Evolutionary conservation across 78 protist species (phyloP), one percentile per base, ranked within the genome.

Genomic region (Dictyostelium purpureum): DNA sequence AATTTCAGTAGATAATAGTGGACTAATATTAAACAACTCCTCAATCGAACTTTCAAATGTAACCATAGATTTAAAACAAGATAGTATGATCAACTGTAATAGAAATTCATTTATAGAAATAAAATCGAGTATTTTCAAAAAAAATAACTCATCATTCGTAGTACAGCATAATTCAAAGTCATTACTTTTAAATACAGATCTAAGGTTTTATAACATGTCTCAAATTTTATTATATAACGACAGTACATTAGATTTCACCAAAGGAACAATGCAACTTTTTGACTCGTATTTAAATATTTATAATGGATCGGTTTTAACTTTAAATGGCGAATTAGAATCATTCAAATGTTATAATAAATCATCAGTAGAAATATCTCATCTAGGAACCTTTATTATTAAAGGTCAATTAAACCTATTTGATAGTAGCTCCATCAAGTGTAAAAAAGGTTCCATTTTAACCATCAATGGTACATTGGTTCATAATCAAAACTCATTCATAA

Each of bases 401-500:
- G 71, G 71, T 33, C 31, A 35, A 63, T 63, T 63, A 33, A 63
- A 63, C 9, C 43, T 63, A 11, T 31, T 31, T 63, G 71, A 63
- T 63, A 16, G 18, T 16, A 16, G 26, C 2, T 63, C 71, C 2
- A 16, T 63, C 6, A 63, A 63, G 33, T 63, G 71, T 63, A 63
- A 63, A 63, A 63, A 33, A 63, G 71, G 71, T 4, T 18, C 43
- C 33, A 43, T 18, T 14, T 3, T 63, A 4, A 5, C 16, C 4
- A 63, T 63, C 4, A 63, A 33, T 63, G 71, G 71, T 4, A 63
- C 71, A 26, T 31, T 63, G 0, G 71, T 63, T 6, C 71, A 63
- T 63, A 33, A 63, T 63, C 42, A 63, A 28, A 63, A 63, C 33
- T 63, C 71, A 63, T 63, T 63, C 33, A 63, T 63, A 33, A 63